phyloP scores from a whole-genome alignment of 2,329 filamentous ascomycete species.

The Teratosphaeria pseudoeucalypti region DNA sequence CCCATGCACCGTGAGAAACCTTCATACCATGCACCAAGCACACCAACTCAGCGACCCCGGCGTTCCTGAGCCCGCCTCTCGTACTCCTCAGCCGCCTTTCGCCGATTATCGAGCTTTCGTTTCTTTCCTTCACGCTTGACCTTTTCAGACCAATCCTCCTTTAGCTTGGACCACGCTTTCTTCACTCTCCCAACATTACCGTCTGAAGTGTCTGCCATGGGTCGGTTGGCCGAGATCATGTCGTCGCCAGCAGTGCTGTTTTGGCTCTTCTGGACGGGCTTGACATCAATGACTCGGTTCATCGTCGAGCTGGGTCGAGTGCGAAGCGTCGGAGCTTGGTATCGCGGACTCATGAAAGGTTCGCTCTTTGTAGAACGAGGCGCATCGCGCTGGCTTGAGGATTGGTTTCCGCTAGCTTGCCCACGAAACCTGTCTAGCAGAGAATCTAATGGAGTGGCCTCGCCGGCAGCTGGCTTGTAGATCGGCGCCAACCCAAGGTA shows the following conservation, averaged over 20 bases:
- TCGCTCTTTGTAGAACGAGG: background rate
- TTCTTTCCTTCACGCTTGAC: background rate
- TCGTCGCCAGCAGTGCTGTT: background rate
- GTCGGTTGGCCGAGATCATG: background rate
- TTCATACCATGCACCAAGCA: background rate
- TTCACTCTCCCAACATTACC: background rate
- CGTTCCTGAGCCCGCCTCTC: slow-evolving; percentile 9
- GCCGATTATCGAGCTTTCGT: slow-evolving; percentile 10
- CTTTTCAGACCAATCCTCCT: slow-evolving; percentile 5
- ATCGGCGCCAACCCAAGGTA: slow-evolving; percentile 30
- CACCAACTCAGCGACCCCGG: background rate
- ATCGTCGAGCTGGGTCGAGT: background rate
- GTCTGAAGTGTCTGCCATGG: background rate
- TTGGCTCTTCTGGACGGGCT: background rate
- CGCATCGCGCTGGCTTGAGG: background rate
- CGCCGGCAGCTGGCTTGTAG: slow-evolving; percentile 10
- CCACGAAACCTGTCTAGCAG: background rate
- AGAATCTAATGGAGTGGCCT: background rate
- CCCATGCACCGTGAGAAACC: background rate
- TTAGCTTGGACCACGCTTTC: slow-evolving; percentile 1
- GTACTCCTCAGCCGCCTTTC: slow-evolving; percentile 18
- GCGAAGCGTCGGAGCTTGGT: slow-evolving; percentile 1
- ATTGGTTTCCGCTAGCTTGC: background rate
- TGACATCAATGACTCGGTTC: slow-evolving; percentile 1
- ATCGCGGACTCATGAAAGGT: background rate